phyloP scores from a whole-genome alignment of 495 filamentous ascomycete species.

The Daldinia loculata region DNA sequence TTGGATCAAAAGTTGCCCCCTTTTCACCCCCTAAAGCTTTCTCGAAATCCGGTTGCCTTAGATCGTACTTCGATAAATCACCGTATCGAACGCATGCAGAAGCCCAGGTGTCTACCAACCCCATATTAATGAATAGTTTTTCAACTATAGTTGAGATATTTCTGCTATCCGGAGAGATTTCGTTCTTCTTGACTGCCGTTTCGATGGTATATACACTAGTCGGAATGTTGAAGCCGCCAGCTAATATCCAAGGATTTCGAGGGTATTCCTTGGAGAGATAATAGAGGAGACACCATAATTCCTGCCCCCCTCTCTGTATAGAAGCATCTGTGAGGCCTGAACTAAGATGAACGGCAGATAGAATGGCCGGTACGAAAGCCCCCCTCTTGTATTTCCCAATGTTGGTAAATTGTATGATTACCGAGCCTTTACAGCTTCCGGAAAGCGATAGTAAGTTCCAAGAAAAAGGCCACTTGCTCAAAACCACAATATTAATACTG shows the following conservation, averaged over 20 bases:
- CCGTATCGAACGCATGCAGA: conserved; percentile 47
- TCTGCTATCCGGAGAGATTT: conserved; percentile 52
- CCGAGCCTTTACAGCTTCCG: conserved; percentile 59
- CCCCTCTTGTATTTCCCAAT: conserved; percentile 41
- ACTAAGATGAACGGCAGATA: conserved; percentile 64
- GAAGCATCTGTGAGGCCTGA: conserved; percentile 62
- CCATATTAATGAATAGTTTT: conserved; percentile 42
- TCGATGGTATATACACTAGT: conserved; percentile 61
- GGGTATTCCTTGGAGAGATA: conserved; percentile 51
- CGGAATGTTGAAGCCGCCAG: conserved; percentile 66
- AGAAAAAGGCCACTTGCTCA: conserved; percentile 58
- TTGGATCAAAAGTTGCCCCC: conserved; percentile 66
- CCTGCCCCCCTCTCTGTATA: conserved; percentile 58
- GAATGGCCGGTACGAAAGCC: conserved; percentile 45
- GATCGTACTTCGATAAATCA: conserved; percentile 37
- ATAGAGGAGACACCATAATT: conserved; percentile 55
- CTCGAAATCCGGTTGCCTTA: conserved; percentile 20
- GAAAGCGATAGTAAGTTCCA: conserved; percentile 59
- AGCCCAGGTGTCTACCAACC: conserved; percentile 56
- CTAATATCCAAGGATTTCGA: conserved; percentile 58
- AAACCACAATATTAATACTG: conserved; percentile 62
- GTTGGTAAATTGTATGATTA: conserved; percentile 53
- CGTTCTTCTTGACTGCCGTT: conserved; percentile 54
- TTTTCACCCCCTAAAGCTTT: conserved; percentile 59
- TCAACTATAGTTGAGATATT: conserved; percentile 48